Conservation (phyloP, 768 basidiomycete species). For the Hygrocybe coccinea region DNA sequence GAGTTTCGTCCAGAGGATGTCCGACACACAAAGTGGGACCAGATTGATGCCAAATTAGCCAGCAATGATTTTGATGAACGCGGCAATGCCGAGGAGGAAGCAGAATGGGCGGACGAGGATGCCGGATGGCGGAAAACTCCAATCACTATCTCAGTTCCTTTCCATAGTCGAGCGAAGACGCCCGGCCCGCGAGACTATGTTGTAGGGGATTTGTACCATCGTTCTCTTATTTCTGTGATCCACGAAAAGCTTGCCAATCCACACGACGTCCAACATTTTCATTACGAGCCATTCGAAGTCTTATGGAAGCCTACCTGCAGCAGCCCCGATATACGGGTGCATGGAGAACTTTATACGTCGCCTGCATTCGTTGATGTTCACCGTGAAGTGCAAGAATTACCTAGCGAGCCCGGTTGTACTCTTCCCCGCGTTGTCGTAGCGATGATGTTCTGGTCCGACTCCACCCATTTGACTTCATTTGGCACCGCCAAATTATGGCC, state of each 20-base stretch:
- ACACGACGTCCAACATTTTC: background rate
- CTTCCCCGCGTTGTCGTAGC: slow-evolving; percentile 19
- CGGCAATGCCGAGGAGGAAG: no score
- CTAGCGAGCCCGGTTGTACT: slow-evolving; percentile 9
- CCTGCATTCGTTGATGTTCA: slow-evolving; percentile 15
- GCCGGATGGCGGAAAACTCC: slow-evolving; percentile 12
- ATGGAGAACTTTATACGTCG: slow-evolving; percentile 14
- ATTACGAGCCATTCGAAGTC: slow-evolving; percentile 8
- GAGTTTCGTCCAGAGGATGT: slow-evolving; percentile 7
- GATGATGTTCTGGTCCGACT: slow-evolving; percentile 30
- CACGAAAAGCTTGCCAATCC: slow-evolving; percentile 7
- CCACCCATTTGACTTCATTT: slow-evolving; percentile 31
- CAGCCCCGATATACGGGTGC: background rate
- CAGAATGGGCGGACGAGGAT: slow-evolving; percentile 9
- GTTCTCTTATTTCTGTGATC: slow-evolving; percentile 13
- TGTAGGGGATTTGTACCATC: slow-evolving; percentile 9
- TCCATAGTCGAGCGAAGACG: background rate
- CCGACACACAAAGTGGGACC: background rate
- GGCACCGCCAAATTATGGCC: slow-evolving; percentile 39
- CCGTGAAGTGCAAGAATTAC: slow-evolving; percentile 13
- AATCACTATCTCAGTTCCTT: slow-evolving; percentile 6
- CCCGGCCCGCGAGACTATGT: background rate
- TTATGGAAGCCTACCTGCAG: background rate
- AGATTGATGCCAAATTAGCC: slow-evolving; percentile 2
- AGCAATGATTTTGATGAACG: slow-evolving; percentile 1